Conservation (phyloP, 768 basidiomycete species). For the Candolleomyces eurysporus region DNA sequence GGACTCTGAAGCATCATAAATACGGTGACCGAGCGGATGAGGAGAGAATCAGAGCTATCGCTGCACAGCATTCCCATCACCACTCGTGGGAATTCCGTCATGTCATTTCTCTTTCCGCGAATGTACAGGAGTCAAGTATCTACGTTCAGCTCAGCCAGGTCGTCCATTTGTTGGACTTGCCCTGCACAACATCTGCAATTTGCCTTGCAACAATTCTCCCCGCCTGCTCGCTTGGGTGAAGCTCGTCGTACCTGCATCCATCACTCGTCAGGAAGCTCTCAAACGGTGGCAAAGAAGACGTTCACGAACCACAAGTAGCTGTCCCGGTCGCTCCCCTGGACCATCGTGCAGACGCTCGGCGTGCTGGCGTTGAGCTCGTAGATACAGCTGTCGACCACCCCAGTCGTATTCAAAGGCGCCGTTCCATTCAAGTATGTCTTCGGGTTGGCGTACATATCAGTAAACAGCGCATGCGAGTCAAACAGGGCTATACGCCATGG, state of each 20-base stretch:
- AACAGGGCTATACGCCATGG: constrained; percentile 43
- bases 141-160: constrained; percentile 39
- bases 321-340: constrained; percentile 44
- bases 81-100: no score
- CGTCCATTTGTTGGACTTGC: constrained; percentile 42
- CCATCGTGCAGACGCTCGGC: constrained; percentile 31
- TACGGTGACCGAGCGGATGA: not conserved
- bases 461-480: constrained; percentile 59
- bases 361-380: constrained; percentile 31
- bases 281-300: not conserved
- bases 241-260: constrained; percentile 48
- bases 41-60: not conserved
- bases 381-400: constrained; percentile 48
- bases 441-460: constrained; percentile 55
- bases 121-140: not conserved
- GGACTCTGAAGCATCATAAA: constrained; percentile 48
- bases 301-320: constrained; percentile 58
- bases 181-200: constrained; percentile 45
- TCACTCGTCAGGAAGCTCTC: not conserved
- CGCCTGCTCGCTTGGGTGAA: constrained; percentile 61
- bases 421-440: constrained; percentile 60
- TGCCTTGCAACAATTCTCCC: constrained; percentile 53
- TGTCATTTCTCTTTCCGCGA: not conserved
- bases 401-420: constrained; percentile 57
- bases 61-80: no score